phyloP scores from a whole-genome alignment of 805 yeast species.

The Torulaspora gathmanii region DNA sequence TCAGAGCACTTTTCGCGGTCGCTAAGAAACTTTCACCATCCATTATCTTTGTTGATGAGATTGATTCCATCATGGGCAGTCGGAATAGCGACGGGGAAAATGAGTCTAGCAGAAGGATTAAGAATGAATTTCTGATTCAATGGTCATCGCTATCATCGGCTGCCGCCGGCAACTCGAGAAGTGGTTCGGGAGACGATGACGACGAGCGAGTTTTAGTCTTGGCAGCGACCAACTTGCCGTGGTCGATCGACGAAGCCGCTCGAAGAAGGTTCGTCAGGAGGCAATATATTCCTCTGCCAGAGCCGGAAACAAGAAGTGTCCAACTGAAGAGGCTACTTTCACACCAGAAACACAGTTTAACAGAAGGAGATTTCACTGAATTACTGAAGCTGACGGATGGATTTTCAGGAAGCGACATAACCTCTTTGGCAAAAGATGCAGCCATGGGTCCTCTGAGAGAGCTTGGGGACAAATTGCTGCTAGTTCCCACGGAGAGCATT shows the following conservation, averaged over 20 bases:
- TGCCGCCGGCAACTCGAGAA: slow-evolving; percentile 55
- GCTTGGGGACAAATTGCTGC: slow-evolving; percentile 75
- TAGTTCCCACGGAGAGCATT: slow-evolving; percentile 65
- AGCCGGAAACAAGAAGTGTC: slow-evolving; percentile 66
- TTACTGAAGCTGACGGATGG: slow-evolving; percentile 68
- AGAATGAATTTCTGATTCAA: slow-evolving; percentile 88
- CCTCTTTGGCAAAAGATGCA: slow-evolving; percentile 91
- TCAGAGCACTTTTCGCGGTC: slow-evolving; percentile 77
- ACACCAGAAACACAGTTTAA: slow-evolving; percentile 66
- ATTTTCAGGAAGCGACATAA: slow-evolving; percentile 89
- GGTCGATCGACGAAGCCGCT: slow-evolving; percentile 98
- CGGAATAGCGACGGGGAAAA: slow-evolving; percentile 57
- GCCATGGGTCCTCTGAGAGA: slow-evolving; percentile 97
- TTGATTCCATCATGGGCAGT: slow-evolving; percentile 81
- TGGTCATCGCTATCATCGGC: slow-evolving; percentile 93
- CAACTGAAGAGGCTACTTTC: slow-evolving; percentile 65
- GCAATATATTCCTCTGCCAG: slow-evolving; percentile 92
- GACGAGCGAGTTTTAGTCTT: slow-evolving; percentile 74
- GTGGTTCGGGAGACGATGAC: slow-evolving; percentile 26
- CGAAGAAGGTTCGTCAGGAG: slow-evolving; percentile 86
- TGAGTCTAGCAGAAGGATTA: slow-evolving; percentile 84
- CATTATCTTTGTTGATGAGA: slow-evolving; percentile 92
- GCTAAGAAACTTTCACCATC: slow-evolving; percentile 87
- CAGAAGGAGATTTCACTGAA: slow-evolving; percentile 55
- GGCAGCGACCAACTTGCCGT: slow-evolving; percentile 94